Evolutionary conservation across 441 rosid genomes (phyloP).

Genomic region (Geranium incanum): DNA sequence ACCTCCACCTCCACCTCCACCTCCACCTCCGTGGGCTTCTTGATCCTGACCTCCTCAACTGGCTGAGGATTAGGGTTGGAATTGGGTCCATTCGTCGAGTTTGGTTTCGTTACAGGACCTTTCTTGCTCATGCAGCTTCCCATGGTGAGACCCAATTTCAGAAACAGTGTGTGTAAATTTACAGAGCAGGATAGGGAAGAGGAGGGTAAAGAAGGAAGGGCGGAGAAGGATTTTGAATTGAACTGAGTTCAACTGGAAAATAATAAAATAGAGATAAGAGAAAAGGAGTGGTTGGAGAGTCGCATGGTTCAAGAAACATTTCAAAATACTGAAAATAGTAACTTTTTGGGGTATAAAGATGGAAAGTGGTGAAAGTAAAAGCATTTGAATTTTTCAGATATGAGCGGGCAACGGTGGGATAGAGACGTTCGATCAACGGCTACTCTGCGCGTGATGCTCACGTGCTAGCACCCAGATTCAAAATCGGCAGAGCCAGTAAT

Average conservation of each 20-base stretch:
- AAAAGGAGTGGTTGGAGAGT: neutral
- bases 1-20: neutral
- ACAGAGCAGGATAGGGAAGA: neutral
- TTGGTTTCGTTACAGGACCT: conserved; percentile 13
- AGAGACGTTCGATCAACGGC: neutral
- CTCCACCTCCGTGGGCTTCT: neutral
- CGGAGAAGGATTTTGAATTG: neutral
- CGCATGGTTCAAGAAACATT: conserved; percentile 15
- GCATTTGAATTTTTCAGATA: conserved; percentile 32
- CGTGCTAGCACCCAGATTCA: no score
- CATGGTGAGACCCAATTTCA: conserved; percentile 27
- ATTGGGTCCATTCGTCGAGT: neutral
- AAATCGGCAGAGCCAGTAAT: no score
- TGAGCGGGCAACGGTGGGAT: neutral
- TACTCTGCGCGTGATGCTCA: no score
- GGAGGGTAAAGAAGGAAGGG: conserved; percentile 8
- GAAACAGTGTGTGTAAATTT: conserved; percentile 2
- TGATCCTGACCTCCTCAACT: neutral
- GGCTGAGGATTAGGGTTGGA: neutral
- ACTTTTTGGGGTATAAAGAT: conserved; percentile 9
- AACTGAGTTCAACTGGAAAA: neutral
- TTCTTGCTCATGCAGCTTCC: conserved; percentile 68
- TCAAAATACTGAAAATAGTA: conserved; percentile 15
- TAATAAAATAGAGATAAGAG: conserved; percentile 9
- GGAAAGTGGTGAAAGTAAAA: neutral